phyloP scores from a whole-genome alignment of 768 basidiomycete genomes.

The Gyrodon lividus region DNA sequence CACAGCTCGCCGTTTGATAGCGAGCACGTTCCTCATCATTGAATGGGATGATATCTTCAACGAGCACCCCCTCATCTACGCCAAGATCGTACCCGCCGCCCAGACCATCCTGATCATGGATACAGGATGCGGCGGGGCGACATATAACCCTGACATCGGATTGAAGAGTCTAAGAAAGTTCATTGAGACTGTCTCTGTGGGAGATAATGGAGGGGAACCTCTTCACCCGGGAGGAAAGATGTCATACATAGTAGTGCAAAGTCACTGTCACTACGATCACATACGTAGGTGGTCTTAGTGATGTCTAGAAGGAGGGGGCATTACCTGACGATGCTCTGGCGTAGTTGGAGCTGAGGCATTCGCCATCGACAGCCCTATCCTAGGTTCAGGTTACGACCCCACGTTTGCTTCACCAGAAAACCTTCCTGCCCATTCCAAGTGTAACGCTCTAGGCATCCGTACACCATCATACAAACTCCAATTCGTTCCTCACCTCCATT shows the following conservation, averaged over 20 bases:
- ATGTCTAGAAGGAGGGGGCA: background rate
- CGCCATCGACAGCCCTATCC: slow-evolving; percentile 43
- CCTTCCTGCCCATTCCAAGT: slow-evolving; percentile 47
- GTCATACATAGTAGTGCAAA: slow-evolving; percentile 48
- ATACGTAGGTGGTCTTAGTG: slow-evolving; percentile 43
- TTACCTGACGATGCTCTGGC: background rate
- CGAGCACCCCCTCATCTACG: slow-evolving; percentile 57
- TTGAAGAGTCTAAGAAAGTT: slow-evolving; percentile 47
- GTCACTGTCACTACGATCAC: slow-evolving; percentile 60
- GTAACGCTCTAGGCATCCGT: slow-evolving; percentile 38
- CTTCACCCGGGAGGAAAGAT: slow-evolving; percentile 43
- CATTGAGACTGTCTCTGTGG: slow-evolving; percentile 45
- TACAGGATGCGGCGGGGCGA: slow-evolving; percentile 54
- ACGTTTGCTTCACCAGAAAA: slow-evolving; percentile 41
- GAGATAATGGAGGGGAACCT: slow-evolving; percentile 42
- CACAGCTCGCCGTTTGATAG: slow-evolving; percentile 33
- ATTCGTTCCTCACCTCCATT: slow-evolving; percentile 43
- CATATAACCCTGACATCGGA: slow-evolving; percentile 38
- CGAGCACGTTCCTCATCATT: slow-evolving; percentile 43
- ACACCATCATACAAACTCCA: slow-evolving; percentile 46
- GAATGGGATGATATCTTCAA: slow-evolving; percentile 52
- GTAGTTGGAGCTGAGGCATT: slow-evolving; percentile 53
- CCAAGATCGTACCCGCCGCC: slow-evolving; percentile 39
- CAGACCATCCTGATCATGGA: slow-evolving; percentile 49
- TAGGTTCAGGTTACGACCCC: slow-evolving; percentile 48